A percentile compares a stretch with the other conserved stretches of the same genome.
phyloP scores from a whole-genome alignment of 768 basidiomycete genomes.

The Tephrocybe sp. region DNA sequence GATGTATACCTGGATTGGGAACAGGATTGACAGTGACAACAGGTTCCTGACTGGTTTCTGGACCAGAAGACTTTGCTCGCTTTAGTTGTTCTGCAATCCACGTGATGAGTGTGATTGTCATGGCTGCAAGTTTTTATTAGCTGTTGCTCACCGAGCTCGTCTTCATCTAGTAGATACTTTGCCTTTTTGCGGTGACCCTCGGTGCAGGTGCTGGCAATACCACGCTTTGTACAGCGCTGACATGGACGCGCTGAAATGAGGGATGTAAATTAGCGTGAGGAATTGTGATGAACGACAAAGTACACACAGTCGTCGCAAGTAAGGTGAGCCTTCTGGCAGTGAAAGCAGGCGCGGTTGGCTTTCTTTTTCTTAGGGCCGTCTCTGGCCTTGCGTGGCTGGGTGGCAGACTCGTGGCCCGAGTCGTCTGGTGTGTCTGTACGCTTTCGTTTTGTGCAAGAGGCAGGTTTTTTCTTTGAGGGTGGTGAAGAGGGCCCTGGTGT shows the following conservation, averaged over 20 bases:
- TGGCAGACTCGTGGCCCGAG: constrained; percentile 43
- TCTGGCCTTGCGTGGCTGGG: constrained; percentile 51
- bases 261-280: constrained; percentile 16
- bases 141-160: constrained; percentile 71
- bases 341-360: constrained; percentile 89
- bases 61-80: constrained; percentile 38
- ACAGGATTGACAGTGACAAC: constrained; percentile 11
- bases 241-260: constrained; percentile 80
- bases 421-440: constrained; percentile 61
- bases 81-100: constrained; percentile 46
- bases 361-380: constrained; percentile 93
- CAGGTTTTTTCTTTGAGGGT: constrained; percentile 36
- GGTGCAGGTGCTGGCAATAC: constrained; percentile 81
- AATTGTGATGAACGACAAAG: constrained; percentile 13
- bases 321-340: constrained; percentile 95
- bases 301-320: constrained; percentile 97
- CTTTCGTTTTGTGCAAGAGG: constrained; percentile 49
- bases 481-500: constrained; percentile 42
- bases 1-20: constrained; percentile 22
- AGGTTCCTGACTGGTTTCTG: constrained; percentile 38
- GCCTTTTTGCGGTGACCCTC: constrained; percentile 98
- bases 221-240: constrained; percentile 92
- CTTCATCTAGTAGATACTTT: constrained; percentile 93
- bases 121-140: constrained; percentile 18
- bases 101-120: constrained; percentile 35